phyloP scores from a whole-genome alignment of 2,329 filamentous ascomycete genomes.

The Aspergillus uvarum region DNA sequence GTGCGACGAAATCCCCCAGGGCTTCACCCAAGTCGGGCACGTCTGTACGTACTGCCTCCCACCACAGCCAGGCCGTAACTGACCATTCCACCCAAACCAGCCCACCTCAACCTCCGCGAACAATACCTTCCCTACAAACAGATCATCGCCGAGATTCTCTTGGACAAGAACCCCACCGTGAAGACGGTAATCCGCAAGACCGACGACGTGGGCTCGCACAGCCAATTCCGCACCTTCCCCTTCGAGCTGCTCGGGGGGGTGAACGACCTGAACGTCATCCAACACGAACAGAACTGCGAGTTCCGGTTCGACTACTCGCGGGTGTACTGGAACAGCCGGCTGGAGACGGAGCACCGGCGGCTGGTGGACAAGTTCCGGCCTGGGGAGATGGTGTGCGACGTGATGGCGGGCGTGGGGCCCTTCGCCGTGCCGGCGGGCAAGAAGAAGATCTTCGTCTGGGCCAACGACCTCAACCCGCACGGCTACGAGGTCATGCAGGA shows the following conservation, averaged over 20 bases:
- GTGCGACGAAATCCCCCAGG: slow-evolving; percentile 76
- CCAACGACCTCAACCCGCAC: slow-evolving; percentile 94
- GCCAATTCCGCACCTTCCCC: slow-evolving; percentile 83
- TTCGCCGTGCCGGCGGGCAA: slow-evolving; percentile 91
- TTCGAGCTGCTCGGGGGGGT: slow-evolving; percentile 87
- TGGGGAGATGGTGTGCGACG: slow-evolving; percentile 88
- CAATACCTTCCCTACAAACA: slow-evolving; percentile 82
- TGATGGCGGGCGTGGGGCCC: slow-evolving; percentile 96
- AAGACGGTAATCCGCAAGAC: slow-evolving; percentile 95
- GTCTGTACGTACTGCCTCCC: slow-evolving; percentile 58
- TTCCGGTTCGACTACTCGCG: slow-evolving; percentile 94
- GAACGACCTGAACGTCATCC: slow-evolving; percentile 78
- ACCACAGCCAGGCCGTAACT: slow-evolving; percentile 6
- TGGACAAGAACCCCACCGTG: slow-evolving; percentile 83
- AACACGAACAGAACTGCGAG: slow-evolving; percentile 77
- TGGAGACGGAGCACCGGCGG: slow-evolving; percentile 84
- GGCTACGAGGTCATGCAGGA: slow-evolving; percentile 71
- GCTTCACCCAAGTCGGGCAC: slow-evolving; percentile 87
- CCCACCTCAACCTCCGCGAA: slow-evolving; percentile 85
- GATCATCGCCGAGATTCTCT: slow-evolving; percentile 78
- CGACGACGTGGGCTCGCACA: slow-evolving; percentile 80
- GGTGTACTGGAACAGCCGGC: slow-evolving; percentile 95
- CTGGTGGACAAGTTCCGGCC: slow-evolving; percentile 73
- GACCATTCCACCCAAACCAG: slow-evolving; percentile 42
- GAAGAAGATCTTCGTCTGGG: slow-evolving; percentile 88